Evolutionary conservation across 805 yeast genomes (phyloP).

Genomic region (Diddensiella transvaalensis): DNA sequence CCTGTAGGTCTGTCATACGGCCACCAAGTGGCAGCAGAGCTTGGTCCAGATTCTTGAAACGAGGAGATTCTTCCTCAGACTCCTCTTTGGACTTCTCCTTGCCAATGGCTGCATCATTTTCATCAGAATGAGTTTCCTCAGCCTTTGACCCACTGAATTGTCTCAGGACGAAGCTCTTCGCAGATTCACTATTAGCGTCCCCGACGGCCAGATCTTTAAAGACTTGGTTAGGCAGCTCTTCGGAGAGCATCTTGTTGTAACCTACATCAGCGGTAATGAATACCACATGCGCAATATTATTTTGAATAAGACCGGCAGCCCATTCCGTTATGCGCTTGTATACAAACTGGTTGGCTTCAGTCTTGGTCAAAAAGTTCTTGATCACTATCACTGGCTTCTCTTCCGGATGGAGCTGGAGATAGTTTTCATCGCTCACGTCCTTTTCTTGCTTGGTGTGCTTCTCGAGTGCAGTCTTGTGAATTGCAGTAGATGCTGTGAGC

Average conservation of each 20-base stretch:
- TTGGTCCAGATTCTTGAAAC: constrained; percentile 43
- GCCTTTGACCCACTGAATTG: constrained; percentile 16
- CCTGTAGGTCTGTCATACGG: constrained; percentile 88
- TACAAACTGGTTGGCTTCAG: constrained; percentile 60
- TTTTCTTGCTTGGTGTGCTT: constrained; percentile 12
- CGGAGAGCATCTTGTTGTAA: constrained; percentile 60
- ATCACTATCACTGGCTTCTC: constrained; percentile 82
- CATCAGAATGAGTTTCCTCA: constrained; percentile 39
- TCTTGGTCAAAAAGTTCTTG: constrained; percentile 62
- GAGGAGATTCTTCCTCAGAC: neutral
- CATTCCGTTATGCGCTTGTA: constrained; percentile 79
- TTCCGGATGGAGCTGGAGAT: constrained; percentile 79
- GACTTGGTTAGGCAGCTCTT: constrained; percentile 81
- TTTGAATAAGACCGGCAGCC: constrained; percentile 73
- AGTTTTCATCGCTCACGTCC: constrained; percentile 58
- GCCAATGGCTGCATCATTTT: constrained; percentile 31
- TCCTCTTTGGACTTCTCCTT: constrained; percentile 27
- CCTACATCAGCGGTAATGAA: constrained; percentile 85
- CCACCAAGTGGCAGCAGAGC: constrained; percentile 84
- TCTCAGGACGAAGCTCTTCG: constrained; percentile 49
- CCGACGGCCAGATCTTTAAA: constrained; percentile 69
- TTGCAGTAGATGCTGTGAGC: constrained; percentile 63
- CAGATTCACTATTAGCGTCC: constrained; percentile 74
- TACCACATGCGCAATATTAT: constrained; percentile 85
- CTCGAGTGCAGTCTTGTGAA: constrained; percentile 56